Evolutionary conservation across 2,329 filamentous ascomycete species (phyloP).

Genomic region (Curvularia sp.): DNA sequence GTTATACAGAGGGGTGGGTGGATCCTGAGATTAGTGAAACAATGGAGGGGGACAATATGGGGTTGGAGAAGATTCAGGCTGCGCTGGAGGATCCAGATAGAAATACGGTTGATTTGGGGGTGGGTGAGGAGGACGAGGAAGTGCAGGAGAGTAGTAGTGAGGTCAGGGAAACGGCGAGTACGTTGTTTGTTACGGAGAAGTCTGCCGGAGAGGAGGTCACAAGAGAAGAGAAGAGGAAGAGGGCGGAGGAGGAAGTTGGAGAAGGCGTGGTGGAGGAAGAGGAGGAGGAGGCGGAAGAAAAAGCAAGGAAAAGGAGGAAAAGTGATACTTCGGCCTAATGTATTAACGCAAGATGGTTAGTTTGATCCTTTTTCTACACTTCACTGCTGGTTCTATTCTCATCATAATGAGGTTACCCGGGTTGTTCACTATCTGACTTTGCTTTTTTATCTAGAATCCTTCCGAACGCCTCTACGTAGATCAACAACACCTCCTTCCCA

Average conservation of each 20-base stretch:
- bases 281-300: neutral
- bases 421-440: neutral
- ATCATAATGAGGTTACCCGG: neutral
- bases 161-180: slow-evolving; percentile 11
- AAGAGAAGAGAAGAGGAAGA: slow-evolving; percentile 12
- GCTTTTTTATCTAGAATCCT: neutral
- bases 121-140: neutral
- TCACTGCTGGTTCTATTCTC: neutral
- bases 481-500: neutral
- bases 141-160: neutral
- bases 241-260: slow-evolving; percentile 6
- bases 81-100: slow-evolving; percentile 22
- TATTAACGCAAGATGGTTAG: neutral
- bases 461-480: too few relatives aligned
- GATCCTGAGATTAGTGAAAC: slow-evolving; percentile 49
- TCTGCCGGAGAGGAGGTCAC: slow-evolving; percentile 11
- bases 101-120: slow-evolving; percentile 13
- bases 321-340: slow-evolving; percentile 1
- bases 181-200: slow-evolving; percentile 13
- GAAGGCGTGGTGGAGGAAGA: neutral
- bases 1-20: slow-evolving; percentile 53
- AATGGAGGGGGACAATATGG: slow-evolving; percentile 49
- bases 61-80: slow-evolving; percentile 25
- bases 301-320: slow-evolving; percentile 3
- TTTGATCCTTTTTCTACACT: neutral